Evolutionary conservation across 2,329 filamentous ascomycete species (phyloP), one percentile per base, ranked within the genome.

Genomic region (Tolypocladium tundrense): DNA sequence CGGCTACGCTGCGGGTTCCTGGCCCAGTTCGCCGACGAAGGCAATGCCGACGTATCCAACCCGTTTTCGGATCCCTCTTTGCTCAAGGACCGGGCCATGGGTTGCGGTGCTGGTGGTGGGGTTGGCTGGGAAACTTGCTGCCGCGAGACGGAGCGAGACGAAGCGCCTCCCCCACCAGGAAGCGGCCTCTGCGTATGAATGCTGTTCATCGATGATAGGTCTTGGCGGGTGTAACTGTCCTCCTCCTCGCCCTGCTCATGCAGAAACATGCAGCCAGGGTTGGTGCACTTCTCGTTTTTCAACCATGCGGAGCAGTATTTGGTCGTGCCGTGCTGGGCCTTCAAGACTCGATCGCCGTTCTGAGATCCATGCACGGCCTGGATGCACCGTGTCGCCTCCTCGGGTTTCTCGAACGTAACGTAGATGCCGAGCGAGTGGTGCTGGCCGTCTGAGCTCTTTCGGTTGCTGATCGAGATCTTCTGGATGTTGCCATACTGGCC

Each of bases 281-380:
- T 99, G 58, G 90, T 91, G 73, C 94, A 99, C 63, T 87, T 88
- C 72, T 99, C 94, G 64, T 95, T 91, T 59, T 95, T 88, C 21
- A 99, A 80, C 79, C 95, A 99, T 4, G 94, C 93, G 0, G 94
- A 99, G 72, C 94, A 99, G 73, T 99, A 99, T 71, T 99, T 99
- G 5, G 94, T 99, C 0, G 94, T 99, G 31, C 94, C 94, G 56
- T 86, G 74, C 68, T 85, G 86, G 4, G 84, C 92, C 77, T 90
- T 87, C 24, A 99, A 75, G 16, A 90, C 81, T 55, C 93, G 81
- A 61, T 97, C 94, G 56, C 90, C 91, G 68, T 99, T 97, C 60
- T 88, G 83, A 2, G 92, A 95, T 40, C 92, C 91, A 71, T 99
- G 91, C 6, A 99, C 94, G 42, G 91, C 91, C 58, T 86, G 82